Evolutionary conservation across 1,284 basidiomycete species (phyloP).

Genomic region (Rhodotorula sp.): DNA sequence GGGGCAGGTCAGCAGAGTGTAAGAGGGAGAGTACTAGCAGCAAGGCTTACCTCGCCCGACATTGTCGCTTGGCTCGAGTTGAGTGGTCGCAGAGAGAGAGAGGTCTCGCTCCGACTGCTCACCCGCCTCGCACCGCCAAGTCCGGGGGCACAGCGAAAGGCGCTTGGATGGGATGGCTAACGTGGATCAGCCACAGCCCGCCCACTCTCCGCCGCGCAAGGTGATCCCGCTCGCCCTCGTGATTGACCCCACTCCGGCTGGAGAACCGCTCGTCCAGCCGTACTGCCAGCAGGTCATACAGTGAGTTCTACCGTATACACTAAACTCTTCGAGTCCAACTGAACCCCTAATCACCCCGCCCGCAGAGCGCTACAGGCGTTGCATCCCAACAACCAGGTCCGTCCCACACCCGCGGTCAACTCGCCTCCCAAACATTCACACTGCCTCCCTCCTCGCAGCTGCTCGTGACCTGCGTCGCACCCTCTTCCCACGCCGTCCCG

Average conservation of each 20-base stretch:
- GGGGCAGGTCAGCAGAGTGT: neutral
- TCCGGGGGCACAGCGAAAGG: too few relatives aligned
- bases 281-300: conserved; percentile 25
- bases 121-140: too few relatives aligned
- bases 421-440: neutral
- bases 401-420: neutral
- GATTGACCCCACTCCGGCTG: conserved; percentile 16
- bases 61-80: neutral
- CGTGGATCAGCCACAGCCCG: neutral
- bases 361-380: conserved; percentile 26
- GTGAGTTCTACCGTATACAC: conserved; percentile 3
- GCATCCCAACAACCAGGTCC: conserved; percentile 26
- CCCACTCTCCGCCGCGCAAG: conserved; percentile 4
- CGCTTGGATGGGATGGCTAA: neutral
- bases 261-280: conserved; percentile 6
- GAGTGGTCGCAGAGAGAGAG: neutral
- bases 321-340: too few relatives aligned
- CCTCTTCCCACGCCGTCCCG: conserved; percentile 28
- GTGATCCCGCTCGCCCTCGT: conserved; percentile 35
- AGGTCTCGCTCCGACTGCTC: too few relatives aligned
- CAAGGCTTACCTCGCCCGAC: neutral
- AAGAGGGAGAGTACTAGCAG: too few relatives aligned
- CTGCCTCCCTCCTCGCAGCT: conserved; percentile 14
- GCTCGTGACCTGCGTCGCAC: conserved; percentile 30
- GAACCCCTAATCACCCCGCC: neutral